phyloP scores from a whole-genome alignment of 768 basidiomycete genomes.

The Trametes villosa region DNA sequence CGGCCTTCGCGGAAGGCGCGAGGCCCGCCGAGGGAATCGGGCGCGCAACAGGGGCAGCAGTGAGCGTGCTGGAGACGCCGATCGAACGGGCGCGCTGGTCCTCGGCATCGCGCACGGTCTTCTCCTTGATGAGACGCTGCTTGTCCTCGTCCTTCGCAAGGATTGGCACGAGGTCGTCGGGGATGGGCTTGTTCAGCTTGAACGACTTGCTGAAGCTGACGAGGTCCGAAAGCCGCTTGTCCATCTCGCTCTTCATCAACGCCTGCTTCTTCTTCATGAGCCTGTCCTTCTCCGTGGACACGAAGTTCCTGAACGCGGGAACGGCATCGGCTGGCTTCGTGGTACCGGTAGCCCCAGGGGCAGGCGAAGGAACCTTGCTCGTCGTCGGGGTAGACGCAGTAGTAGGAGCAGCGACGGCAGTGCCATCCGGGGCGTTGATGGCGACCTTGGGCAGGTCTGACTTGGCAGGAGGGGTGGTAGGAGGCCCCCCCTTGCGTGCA shows the following conservation, averaged over 20 bases:
- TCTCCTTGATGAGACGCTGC: slow-evolving; percentile 82
- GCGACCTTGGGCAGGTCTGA: slow-evolving; percentile 72
- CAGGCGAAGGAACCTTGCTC: slow-evolving; percentile 52
- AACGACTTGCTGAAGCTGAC: slow-evolving; percentile 92
- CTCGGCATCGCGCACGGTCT: slow-evolving; percentile 67
- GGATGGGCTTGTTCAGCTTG: slow-evolving; percentile 97
- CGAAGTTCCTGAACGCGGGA: slow-evolving; percentile 90
- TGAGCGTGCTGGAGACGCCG: slow-evolving; percentile 43
- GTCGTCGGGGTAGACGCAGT: slow-evolving; percentile 58
- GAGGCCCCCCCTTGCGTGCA: slow-evolving; percentile 58
- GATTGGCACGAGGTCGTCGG: slow-evolving; percentile 91
- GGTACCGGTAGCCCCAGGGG: slow-evolving; percentile 15
- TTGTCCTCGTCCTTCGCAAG: slow-evolving; percentile 93
- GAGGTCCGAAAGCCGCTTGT: slow-evolving; percentile 90
- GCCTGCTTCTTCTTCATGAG: slow-evolving; percentile 90
- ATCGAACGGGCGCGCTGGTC: slow-evolving; percentile 73
- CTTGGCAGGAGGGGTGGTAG: slow-evolving; percentile 39
- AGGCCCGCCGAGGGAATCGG: slow-evolving; percentile 34
- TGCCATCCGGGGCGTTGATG: slow-evolving; percentile 78
- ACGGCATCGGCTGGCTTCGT: slow-evolving; percentile 64
- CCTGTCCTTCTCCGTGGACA: slow-evolving; percentile 88
- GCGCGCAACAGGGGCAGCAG: slow-evolving; percentile 43
- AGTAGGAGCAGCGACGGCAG: slow-evolving; percentile 51
- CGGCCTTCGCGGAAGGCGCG: slow-evolving; percentile 27
- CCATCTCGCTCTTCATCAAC: slow-evolving; percentile 90